Conservation (phyloP, 2,329 filamentous ascomycete genomes). For the Diaporthe longicolla region DNA sequence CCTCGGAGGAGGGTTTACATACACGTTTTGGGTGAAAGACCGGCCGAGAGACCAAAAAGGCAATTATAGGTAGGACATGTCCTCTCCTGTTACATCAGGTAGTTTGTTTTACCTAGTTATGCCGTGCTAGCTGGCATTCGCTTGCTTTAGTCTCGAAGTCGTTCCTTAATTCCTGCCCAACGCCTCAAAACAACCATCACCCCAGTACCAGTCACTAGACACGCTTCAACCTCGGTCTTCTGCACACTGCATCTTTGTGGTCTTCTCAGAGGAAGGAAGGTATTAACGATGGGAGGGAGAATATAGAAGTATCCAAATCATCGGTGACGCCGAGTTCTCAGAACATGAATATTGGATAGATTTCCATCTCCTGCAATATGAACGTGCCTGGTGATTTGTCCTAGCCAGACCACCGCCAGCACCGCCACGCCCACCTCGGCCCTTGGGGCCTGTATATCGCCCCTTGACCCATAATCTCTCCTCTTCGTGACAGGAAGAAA, state of each 20-base stretch:
- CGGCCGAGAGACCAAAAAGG: constrained; percentile 10
- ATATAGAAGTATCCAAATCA: background rate
- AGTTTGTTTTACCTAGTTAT: constrained; percentile 16
- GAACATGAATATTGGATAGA: constrained; percentile 7
- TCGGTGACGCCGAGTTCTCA: constrained; percentile 8
- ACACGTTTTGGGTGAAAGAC: background rate
- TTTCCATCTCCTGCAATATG: background rate
- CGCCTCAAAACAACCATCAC: background rate
- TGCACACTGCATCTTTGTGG: background rate
- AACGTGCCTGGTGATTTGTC: constrained; percentile 5
- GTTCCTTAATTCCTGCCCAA: background rate
- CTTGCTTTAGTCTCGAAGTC: background rate
- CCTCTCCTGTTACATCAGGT: constrained; percentile 15
- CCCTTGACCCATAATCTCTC: background rate
- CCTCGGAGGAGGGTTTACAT: constrained; percentile 4
- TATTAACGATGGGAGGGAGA: constrained; percentile 1
- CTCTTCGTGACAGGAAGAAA: background rate
- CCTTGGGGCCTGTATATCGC: background rate
- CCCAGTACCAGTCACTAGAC: background rate
- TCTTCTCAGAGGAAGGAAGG: background rate
- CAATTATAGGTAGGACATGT: background rate
- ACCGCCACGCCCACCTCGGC: too few relatives aligned
- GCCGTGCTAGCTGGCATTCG: background rate
- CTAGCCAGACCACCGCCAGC: background rate
- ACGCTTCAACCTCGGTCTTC: background rate